Evolutionary conservation across 805 yeast species (phyloP).

Genomic region (Kodamaea nitidulidarum): DNA sequence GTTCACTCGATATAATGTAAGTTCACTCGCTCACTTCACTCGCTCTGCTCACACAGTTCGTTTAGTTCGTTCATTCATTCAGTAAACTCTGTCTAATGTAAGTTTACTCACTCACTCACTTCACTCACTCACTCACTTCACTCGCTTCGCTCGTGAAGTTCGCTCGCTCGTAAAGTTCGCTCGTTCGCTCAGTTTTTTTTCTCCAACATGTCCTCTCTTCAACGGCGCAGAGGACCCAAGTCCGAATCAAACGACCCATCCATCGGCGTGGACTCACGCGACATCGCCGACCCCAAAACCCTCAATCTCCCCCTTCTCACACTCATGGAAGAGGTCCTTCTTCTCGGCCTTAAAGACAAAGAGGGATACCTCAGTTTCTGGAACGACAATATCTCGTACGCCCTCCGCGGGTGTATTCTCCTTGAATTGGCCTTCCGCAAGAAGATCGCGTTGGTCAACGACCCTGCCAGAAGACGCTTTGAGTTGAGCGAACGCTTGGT

Average conservation of each 20-base stretch:
- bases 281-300: slow-evolving; percentile 40
- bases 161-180: too few species aligned
- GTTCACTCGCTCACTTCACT: too few species aligned
- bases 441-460: slow-evolving; percentile 83
- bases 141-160: too few species aligned
- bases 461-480: slow-evolving; percentile 85
- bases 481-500: slow-evolving; percentile 83
- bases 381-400: slow-evolving; percentile 97
- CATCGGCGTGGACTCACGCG: slow-evolving; percentile 79
- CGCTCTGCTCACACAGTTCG: too few species aligned
- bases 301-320: slow-evolving; percentile 68
- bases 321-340: slow-evolving; percentile 91
- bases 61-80: too few species aligned
- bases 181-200: slow-evolving; percentile 1
- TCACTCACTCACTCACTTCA: too few species aligned
- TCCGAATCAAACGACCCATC: slow-evolving; percentile 45
- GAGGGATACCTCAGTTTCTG: slow-evolving; percentile 96
- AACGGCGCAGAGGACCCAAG: slow-evolving; percentile 68
- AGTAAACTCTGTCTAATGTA: too few species aligned
- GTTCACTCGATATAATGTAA: too few species aligned
- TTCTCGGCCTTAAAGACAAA: slow-evolving; percentile 90
- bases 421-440: slow-evolving; percentile 91
- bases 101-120: too few species aligned
- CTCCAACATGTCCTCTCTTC: slow-evolving; percentile 43
- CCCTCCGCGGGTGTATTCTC: slow-evolving; percentile 88